These are phyloP conservation scores for Xerocomus nothofagi DNA, from an alignment of 1,284 basidiomycete genomes.

Conservation along the genomic window DNA sequence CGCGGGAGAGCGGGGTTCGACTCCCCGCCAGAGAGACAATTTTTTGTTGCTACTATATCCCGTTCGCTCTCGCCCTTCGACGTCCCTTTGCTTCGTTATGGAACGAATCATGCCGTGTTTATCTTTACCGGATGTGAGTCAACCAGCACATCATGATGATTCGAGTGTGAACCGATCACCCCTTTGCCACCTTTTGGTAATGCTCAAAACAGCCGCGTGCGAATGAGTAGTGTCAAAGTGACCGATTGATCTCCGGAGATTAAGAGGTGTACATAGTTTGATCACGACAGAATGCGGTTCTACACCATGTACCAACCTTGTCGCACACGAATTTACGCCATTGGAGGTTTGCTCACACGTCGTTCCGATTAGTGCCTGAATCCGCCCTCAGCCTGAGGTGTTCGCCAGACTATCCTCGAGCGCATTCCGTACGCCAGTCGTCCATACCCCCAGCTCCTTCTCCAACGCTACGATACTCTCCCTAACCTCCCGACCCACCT, in stretches of 20 bases:
- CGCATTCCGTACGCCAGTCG: conserved; percentile 30
- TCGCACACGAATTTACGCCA: not conserved
- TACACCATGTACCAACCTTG: not conserved
- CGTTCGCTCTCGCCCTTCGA: too few species aligned
- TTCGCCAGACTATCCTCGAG: conserved; percentile 21
- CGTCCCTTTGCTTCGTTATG: not conserved
- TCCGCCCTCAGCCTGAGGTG: not conserved
- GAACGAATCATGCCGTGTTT: not conserved
- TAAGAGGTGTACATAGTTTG: not conserved
- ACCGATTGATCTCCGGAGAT: not conserved
- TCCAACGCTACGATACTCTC: conserved; percentile 58
- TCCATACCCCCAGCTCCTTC: conserved; percentile 70
- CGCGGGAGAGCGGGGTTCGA: conserved; percentile 45
- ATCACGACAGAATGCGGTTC: not conserved
- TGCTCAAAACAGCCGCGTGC: too few species aligned
- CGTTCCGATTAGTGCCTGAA: not conserved
- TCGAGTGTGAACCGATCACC: too few species aligned
- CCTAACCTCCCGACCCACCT: conserved; percentile 57
- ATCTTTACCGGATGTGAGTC: too few species aligned
- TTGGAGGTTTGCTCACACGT: not conserved
- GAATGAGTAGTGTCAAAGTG: too few species aligned
- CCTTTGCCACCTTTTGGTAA: too few species aligned
- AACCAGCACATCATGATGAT: too few species aligned
- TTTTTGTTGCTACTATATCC: not conserved
- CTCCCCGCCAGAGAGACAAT: conserved; percentile 41